A percentile compares a stretch with the other conserved stretches of the same genome.
These are phyloP conservation scores for Physaria fendleri DNA, from an alignment of 345 rosid genomes.

Conservation along the genomic window DNA sequence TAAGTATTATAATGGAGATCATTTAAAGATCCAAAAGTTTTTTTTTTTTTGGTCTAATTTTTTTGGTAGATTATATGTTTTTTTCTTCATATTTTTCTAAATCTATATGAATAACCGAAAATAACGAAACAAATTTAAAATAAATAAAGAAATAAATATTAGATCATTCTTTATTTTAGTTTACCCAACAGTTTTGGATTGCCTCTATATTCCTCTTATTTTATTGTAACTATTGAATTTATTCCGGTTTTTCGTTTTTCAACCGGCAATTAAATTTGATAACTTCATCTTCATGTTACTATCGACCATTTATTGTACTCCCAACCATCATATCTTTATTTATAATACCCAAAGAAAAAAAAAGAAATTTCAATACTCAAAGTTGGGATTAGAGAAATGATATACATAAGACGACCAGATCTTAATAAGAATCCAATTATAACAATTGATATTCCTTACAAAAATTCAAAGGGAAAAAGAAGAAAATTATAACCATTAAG, in stretches of 20 bases:
- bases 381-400: not conserved
- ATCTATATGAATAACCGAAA: no score
- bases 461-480: not conserved
- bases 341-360: not conserved
- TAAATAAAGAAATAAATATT: no score
- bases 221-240: not conserved
- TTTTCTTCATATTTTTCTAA: no score
- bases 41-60: no score
- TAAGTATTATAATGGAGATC: no score
- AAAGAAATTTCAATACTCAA: not conserved
- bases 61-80: no score
- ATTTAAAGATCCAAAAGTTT: no score
- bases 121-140: no score
- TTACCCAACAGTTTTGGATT: no score
- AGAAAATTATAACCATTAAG: not conserved
- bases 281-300: not conserved
- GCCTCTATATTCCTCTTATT: not conserved
- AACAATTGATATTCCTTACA: not conserved
- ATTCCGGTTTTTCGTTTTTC: not conserved
- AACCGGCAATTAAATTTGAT: not conserved
- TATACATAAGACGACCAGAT: constrained; percentile 4
- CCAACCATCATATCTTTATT: not conserved
- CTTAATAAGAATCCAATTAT: constrained; percentile 12
- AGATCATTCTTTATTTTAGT: no score
- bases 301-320: not conserved